Conservation (phyloP, 2,329 filamentous ascomycete species). For the Trichoderma harzianum region DNA sequence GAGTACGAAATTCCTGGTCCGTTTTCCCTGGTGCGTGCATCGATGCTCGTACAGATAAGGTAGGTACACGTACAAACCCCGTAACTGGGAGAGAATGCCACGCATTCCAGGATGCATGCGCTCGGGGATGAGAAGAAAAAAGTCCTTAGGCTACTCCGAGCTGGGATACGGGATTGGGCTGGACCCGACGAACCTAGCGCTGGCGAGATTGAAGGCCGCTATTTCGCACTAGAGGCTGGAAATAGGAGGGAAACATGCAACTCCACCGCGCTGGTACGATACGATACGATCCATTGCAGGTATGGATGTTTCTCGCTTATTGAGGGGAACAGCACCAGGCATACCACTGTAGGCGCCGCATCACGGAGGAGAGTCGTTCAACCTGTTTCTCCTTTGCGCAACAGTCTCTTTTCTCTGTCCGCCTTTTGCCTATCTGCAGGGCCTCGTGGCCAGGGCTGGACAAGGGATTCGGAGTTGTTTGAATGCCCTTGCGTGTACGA, state of each 20-base stretch:
- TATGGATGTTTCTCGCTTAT: conserved; percentile 10
- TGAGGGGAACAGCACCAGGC: not conserved
- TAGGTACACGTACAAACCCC: not conserved
- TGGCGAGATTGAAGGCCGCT: not conserved
- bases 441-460: not conserved
- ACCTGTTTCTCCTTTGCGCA: conserved; percentile 11
- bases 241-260: conserved; percentile 2
- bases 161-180: not conserved
- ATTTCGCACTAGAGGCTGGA: not conserved
- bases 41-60: not conserved
- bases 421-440: not conserved
- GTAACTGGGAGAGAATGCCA: not conserved
- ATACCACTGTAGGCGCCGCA: not conserved
- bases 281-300: not conserved
- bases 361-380: not conserved
- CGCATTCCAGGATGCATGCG: not conserved
- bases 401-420: not conserved
- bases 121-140: not conserved
- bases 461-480: not conserved
- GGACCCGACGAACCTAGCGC: not conserved
- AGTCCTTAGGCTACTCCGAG: not conserved
- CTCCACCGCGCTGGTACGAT: not conserved
- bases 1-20: not conserved
- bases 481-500: not conserved
- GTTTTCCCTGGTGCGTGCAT: not conserved